These are phyloP conservation scores for Xylariaceae sp. DNA, from an alignment of 2,329 filamentous ascomycete species.

Conservation along the genomic window DNA sequence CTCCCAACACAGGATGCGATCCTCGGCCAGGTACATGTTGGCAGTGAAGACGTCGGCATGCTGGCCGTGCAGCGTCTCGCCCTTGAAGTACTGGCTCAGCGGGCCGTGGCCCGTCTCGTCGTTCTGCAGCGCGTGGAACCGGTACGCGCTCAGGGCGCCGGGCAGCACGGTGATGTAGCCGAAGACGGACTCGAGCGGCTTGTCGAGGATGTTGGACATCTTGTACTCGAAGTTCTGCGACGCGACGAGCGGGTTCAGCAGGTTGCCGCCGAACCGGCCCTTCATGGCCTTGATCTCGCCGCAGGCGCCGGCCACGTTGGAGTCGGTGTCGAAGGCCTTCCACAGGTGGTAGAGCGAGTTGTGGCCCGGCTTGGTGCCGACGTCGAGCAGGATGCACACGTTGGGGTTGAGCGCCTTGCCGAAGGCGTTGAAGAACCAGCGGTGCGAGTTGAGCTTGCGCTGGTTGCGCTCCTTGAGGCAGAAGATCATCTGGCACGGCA, in stretches of 20 bases:
- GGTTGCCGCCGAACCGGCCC: slow-evolving; percentile 73
- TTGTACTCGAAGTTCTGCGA: slow-evolving; percentile 99
- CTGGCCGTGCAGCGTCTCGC: slow-evolving; percentile 84
- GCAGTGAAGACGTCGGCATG: slow-evolving; percentile 95
- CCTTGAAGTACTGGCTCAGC: slow-evolving; percentile 92
- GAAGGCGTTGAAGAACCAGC: slow-evolving; percentile 99
- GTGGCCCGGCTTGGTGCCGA: slow-evolving; percentile 83
- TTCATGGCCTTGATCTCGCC: slow-evolving; percentile 99
- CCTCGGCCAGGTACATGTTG: slow-evolving; percentile 98
- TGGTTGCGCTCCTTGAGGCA: slow-evolving; percentile 97
- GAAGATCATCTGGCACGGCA: slow-evolving; percentile 97
- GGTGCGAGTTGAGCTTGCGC: slow-evolving; percentile 96
- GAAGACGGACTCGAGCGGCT: slow-evolving; percentile 93
- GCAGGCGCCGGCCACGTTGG: slow-evolving; percentile 92
- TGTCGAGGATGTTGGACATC: slow-evolving; percentile 99
- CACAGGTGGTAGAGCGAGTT: slow-evolving; percentile 96
- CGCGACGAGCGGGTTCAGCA: slow-evolving; percentile 89
- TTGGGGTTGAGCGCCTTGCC: slow-evolving; percentile 89
- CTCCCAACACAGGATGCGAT: slow-evolving; percentile 95
- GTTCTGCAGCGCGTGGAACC: slow-evolving; percentile 90
- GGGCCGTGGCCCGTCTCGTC: slow-evolving; percentile 92
- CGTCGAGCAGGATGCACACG: slow-evolving; percentile 92
- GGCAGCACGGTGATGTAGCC: slow-evolving; percentile 96
- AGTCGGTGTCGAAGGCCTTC: slow-evolving; percentile 98
- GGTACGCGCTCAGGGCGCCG: slow-evolving; percentile 97